These are phyloP conservation scores for Boletus speciosus DNA, from an alignment of 768 basidiomycete genomes.

Conservation along the genomic window DNA sequence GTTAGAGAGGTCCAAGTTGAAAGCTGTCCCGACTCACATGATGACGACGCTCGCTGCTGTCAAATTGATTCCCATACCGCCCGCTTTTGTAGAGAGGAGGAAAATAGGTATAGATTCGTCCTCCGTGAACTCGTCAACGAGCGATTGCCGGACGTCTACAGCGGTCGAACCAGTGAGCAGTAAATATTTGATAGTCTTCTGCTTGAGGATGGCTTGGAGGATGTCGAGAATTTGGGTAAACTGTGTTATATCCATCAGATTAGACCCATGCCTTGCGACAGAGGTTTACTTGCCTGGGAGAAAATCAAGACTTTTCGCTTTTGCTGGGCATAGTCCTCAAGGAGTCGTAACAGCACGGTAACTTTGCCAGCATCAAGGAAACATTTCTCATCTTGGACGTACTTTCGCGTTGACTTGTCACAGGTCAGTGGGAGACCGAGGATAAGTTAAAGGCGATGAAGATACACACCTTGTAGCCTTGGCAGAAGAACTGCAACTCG, in stretches of 20 bases:
- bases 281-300: slow-evolving; percentile 65
- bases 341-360: slow-evolving; percentile 62
- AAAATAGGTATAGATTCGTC: slow-evolving; percentile 86
- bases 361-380: slow-evolving; percentile 91
- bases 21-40: slow-evolving; percentile 49
- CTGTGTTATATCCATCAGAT: slow-evolving; percentile 36
- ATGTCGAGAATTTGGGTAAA: slow-evolving; percentile 97
- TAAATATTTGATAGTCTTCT: slow-evolving; percentile 69
- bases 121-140: slow-evolving; percentile 92
- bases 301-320: slow-evolving; percentile 88
- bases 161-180: slow-evolving; percentile 90
- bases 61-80: slow-evolving; percentile 95
- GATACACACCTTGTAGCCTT: slow-evolving; percentile 70
- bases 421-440: slow-evolving; percentile 3
- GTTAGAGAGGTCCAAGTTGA: not conserved
- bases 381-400: slow-evolving; percentile 65
- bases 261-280: not conserved
- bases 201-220: slow-evolving; percentile 75
- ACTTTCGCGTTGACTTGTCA: slow-evolving; percentile 65
- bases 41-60: slow-evolving; percentile 95
- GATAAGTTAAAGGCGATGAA: not conserved
- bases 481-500: slow-evolving; percentile 85
- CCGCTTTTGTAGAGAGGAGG: slow-evolving; percentile 88
- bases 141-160: slow-evolving; percentile 86
- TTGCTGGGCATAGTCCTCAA: slow-evolving; percentile 62